Conservation (phyloP, 2,329 filamentous ascomycete genomes). For the Aspergillus sp. region DNA sequence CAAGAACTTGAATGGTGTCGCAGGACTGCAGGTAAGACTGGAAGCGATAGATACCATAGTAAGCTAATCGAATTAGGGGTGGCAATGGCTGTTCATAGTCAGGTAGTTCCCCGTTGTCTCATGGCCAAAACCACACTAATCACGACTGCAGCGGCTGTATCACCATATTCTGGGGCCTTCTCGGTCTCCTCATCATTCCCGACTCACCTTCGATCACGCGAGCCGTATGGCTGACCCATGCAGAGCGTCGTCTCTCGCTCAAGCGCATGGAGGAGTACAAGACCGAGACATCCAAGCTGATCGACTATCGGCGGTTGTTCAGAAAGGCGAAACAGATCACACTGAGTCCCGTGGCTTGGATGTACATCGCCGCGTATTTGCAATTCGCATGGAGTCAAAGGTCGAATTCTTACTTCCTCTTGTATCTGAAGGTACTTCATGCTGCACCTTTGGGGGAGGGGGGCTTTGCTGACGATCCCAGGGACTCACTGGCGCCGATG, state of each 20-base stretch:
- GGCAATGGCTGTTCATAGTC: constrained; percentile 7
- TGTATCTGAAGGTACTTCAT: constrained; percentile 14
- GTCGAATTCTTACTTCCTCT: constrained; percentile 18
- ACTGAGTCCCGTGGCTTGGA: constrained; percentile 11
- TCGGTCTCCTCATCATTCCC: constrained; percentile 20
- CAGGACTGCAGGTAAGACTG: constrained; percentile 1
- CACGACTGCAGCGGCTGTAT: constrained; percentile 9
- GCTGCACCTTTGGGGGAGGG: no score
- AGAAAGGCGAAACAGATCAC: constrained; percentile 8
- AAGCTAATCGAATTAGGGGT: constrained; percentile 2
- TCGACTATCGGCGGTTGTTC: constrained; percentile 8
- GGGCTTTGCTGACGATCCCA: no score
- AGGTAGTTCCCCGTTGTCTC: neutral
- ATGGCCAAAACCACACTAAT: neutral
- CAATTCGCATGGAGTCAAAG: constrained; percentile 19
- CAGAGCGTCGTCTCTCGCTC: constrained; percentile 12
- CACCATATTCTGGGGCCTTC: constrained; percentile 16
- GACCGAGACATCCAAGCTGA: constrained; percentile 16
- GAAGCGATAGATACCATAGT: neutral
- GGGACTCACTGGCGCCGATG: constrained; percentile 6
- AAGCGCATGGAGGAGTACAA: constrained; percentile 17
- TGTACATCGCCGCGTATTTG: constrained; percentile 16
- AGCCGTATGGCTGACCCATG: constrained; percentile 16
- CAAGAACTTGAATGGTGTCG: constrained; percentile 14
- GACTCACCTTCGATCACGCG: constrained; percentile 17